These are phyloP conservation scores for Arctium lappa DNA, from an alignment of 129 eudicot genomes.

Conservation along the genomic window DNA sequence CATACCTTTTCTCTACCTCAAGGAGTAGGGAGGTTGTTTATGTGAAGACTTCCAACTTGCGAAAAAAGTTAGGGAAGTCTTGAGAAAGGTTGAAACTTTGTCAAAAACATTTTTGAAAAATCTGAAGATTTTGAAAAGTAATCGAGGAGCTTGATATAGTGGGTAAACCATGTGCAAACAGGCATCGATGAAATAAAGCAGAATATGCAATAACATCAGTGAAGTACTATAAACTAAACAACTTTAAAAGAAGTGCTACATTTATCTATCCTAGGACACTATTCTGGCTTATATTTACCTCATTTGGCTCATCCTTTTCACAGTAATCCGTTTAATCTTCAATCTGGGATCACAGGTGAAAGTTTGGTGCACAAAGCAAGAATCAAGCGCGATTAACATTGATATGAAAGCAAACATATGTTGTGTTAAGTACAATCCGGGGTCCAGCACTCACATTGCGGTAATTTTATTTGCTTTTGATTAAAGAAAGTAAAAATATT, in stretches of 20 bases:
- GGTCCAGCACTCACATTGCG: conserved; percentile 63
- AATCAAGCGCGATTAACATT: conserved; percentile 64
- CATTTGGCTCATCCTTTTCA: neutral
- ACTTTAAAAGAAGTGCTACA: neutral
- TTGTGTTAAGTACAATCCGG: conserved; percentile 74
- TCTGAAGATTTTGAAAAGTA: neutral
- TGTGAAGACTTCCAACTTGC: no score
- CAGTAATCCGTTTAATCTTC: conserved; percentile 15
- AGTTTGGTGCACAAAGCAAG: conserved; percentile 71
- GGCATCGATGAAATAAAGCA: no score
- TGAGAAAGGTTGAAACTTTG: neutral
- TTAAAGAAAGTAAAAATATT: neutral
- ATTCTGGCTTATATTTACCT: neutral
- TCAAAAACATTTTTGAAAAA: neutral
- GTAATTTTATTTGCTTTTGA: conserved; percentile 28
- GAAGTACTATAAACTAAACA: no score
- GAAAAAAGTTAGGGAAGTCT: neutral
- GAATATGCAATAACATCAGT: no score
- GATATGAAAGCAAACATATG: conserved; percentile 79
- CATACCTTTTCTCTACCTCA: no score
- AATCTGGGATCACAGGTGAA: conserved; percentile 49
- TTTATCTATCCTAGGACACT: neutral
- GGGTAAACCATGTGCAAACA: no score
- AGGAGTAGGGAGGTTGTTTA: no score
- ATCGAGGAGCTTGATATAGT: neutral